Conservation (phyloP, 2,329 filamentous ascomycete genomes). For the Ophiocordyceps australis region DNA sequence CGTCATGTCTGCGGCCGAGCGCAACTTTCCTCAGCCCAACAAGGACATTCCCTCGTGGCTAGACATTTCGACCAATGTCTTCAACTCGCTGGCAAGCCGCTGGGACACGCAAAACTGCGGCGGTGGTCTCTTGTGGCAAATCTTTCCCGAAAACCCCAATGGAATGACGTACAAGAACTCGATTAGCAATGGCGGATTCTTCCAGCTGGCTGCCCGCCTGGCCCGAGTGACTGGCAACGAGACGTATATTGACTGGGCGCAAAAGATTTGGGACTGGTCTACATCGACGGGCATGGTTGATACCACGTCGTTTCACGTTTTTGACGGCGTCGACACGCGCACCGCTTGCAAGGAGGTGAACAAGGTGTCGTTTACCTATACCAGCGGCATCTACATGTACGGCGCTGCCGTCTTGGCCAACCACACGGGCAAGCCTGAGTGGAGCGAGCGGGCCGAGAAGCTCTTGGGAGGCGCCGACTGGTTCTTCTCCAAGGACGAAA, state of each 20-base stretch:
- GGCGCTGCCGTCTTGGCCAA: slow-evolving; percentile 48
- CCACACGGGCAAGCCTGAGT: slow-evolving; percentile 30
- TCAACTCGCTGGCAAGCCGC: slow-evolving; percentile 48
- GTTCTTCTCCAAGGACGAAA: slow-evolving; percentile 34
- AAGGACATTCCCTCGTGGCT: slow-evolving; percentile 41
- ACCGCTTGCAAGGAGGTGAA: slow-evolving; percentile 35
- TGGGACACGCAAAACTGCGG: slow-evolving; percentile 53
- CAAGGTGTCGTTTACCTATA: slow-evolving; percentile 44
- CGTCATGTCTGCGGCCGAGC: slow-evolving; percentile 49
- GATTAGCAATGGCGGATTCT: slow-evolving; percentile 67
- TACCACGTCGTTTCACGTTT: slow-evolving; percentile 29
- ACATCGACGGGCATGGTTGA: slow-evolving; percentile 37
- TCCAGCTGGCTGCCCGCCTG: slow-evolving; percentile 61
- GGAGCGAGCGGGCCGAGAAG: slow-evolving; percentile 31
- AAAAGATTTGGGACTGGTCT: slow-evolving; percentile 50
- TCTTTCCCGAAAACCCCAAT: slow-evolving; percentile 52
- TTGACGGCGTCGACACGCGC: slow-evolving; percentile 39
- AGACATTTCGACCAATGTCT: slow-evolving; percentile 50
- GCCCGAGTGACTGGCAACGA: slow-evolving; percentile 50
- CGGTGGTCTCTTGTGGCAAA: slow-evolving; percentile 69
- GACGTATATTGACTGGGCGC: slow-evolving; percentile 49
- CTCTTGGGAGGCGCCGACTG: slow-evolving; percentile 31
- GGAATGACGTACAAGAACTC: slow-evolving; percentile 74
- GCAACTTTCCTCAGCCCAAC: slow-evolving; percentile 46
- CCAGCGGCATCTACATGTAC: slow-evolving; percentile 45